Percentiles rank a stretch among this genome's conserved stretches.
phyloP scores from a whole-genome alignment of 495 filamentous ascomycete species.

The Aspergillus carlsbadensis region DNA sequence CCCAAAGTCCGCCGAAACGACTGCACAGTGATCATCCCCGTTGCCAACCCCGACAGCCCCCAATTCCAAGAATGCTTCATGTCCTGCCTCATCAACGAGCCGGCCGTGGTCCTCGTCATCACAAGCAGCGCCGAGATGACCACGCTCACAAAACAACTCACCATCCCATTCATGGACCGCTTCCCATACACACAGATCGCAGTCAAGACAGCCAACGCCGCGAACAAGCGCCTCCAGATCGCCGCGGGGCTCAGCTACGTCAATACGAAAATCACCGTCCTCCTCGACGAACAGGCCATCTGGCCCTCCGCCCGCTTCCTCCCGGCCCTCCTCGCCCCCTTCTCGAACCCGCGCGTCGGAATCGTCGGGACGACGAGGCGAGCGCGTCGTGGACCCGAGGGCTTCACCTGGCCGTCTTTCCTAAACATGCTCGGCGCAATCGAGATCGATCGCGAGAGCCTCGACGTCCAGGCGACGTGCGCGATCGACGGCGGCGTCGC shows the following conservation, averaged over 20 bases:
- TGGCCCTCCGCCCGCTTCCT: constrained; percentile 48
- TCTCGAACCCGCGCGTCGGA: constrained; percentile 49
- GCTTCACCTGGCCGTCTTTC: constrained; percentile 31
- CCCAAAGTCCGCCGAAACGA: constrained; percentile 40
- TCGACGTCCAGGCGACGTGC: constrained; percentile 53
- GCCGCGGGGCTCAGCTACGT: constrained; percentile 38
- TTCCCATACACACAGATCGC: constrained; percentile 20
- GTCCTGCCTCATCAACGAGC: constrained; percentile 28
- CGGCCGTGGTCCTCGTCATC: constrained; percentile 36
- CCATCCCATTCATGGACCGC: constrained; percentile 4
- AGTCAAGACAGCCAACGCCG: constrained; percentile 32
- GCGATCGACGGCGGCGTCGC: constrained; percentile 56
- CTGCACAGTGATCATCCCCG: constrained; percentile 56
- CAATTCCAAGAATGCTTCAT: constrained; percentile 34
- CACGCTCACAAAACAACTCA: constrained; percentile 1
- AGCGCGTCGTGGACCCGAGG: constrained; percentile 33
- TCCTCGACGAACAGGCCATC: constrained; percentile 28
- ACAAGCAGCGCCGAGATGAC: constrained; percentile 23
- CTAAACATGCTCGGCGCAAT: constrained; percentile 53
- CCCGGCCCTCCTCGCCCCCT: constrained; percentile 45
- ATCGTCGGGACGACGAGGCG: constrained; percentile 54
- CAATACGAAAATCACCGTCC: constrained; percentile 1
- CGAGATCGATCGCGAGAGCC: constrained; percentile 59
- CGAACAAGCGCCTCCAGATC: constrained; percentile 51
- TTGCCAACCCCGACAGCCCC: constrained; percentile 37